Evolutionary conservation across 305 asterid species (phyloP), one percentile per base, ranked within the genome.

Genomic region (Rubia occidens): DNA sequence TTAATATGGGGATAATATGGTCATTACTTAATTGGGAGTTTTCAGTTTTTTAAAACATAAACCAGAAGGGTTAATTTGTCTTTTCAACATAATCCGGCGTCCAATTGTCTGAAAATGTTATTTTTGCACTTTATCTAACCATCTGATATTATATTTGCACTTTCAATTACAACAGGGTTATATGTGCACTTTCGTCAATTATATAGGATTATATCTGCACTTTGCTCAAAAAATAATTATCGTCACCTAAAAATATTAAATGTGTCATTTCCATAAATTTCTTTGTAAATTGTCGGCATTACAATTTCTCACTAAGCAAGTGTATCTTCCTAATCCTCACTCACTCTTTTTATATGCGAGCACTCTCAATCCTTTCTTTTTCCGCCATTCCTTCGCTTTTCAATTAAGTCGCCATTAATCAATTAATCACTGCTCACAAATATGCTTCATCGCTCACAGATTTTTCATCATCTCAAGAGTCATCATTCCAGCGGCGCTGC

Each of bases 301-400:
- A 58, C 62, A 26, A 11, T 37, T 39, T 39, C 51, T 63, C 24
- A 64, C 35, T 64, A 51, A 51, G 56, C 56, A 51, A 17, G 56
- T 51, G 56, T 51, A 17, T 51, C 56, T 51, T 51, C 21, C 9
- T 51, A 51, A 51, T 51, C 56, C 56, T 6, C 15, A 51, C 21
- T 51, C 56, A 0, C 64, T 10, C 54, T 17, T 11, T 4, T 6
- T 20, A 26, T 68, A 61, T 54, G 39, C 6, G 67, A 35, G 35
- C 68, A 5, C 72, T 68, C 14, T 51, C 56, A 53, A 54, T 69
- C 72, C 63, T 69, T 18, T 39, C 42, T 21, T 42, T 40, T 42
- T 40, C 65, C 29, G 26, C 72, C 72, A 55, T 68, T 68, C 59
- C 64, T 54, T 68, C 54, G 0, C 65, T 40, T 58, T 45, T 56